Percentiles rank a stretch among this genome's conserved stretches.
Evolutionary conservation across 1,139 yeast species (phyloP).

Genomic region (Hansenula anomala): DNA sequence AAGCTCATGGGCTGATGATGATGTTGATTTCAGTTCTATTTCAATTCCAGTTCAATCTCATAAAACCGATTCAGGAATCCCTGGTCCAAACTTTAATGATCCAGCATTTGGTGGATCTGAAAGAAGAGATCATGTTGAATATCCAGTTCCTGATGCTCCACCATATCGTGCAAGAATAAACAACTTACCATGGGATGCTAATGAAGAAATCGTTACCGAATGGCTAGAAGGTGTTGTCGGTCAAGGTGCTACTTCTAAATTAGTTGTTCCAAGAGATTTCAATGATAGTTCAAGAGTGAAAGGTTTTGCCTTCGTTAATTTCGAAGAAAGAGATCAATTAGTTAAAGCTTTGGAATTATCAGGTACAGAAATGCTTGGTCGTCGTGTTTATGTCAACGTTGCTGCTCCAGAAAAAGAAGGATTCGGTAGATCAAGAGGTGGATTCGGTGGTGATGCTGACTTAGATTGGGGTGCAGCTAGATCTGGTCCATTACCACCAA

Average conservation of each 20-base stretch:
- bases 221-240: conserved; percentile 66
- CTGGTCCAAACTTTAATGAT: conserved; percentile 28
- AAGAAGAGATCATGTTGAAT: conserved; percentile 53
- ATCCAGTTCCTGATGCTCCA: conserved; percentile 85
- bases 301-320: conserved; percentile 88
- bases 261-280: conserved; percentile 65
- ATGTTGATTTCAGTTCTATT: conserved; percentile 51
- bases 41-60: conserved; percentile 15
- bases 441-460: conserved; percentile 30
- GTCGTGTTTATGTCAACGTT: conserved; percentile 78
- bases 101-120: conserved; percentile 30
- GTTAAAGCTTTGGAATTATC: conserved; percentile 67
- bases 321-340: conserved; percentile 58
- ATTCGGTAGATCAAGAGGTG: conserved; percentile 6
- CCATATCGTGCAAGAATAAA: conserved; percentile 88
- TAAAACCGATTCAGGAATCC: conserved; percentile 17
- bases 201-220: conserved; percentile 59
- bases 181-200: conserved; percentile 81
- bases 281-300: conserved; percentile 58
- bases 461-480: conserved; percentile 52
- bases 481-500: conserved; percentile 27
- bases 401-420: conserved; percentile 76
- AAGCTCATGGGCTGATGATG: conserved; percentile 78
- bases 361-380: conserved; percentile 62
- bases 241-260: conserved; percentile 47